Evolutionary conservation across 139 green algal genomes (phyloP).

Genomic region (Chlorella sp.): DNA sequence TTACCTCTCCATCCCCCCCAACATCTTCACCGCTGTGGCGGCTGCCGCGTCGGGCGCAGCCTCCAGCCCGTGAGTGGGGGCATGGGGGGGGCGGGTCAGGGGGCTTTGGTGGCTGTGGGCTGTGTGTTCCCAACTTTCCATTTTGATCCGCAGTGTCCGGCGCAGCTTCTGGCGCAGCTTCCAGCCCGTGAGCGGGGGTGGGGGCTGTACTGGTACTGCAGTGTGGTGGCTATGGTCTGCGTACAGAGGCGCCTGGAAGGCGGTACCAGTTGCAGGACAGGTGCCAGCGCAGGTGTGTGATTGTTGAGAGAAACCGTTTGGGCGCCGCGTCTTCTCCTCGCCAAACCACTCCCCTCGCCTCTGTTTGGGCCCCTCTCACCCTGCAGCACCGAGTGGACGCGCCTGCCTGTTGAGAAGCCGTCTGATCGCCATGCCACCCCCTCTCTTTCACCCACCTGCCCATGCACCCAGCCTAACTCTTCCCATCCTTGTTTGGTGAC

Average conservation of each 20-base stretch:
- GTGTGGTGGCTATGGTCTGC: too few species aligned
- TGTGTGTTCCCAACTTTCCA: neutral
- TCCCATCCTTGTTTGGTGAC: too few species aligned
- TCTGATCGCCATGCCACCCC: conserved; percentile 92
- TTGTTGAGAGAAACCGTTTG: too few species aligned
- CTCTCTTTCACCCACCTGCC: too few species aligned
- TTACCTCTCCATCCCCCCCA: conserved; percentile 98
- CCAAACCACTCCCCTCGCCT: neutral
- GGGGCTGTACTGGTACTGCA: neutral
- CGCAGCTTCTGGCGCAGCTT: conserved; percentile 73
- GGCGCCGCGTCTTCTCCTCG: too few species aligned
- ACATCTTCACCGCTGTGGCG: conserved; percentile 87
- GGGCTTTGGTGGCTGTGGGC: neutral
- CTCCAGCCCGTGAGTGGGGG: conserved; percentile 65
- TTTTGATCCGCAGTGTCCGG: conserved; percentile 73
- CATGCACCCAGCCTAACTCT: too few species aligned
- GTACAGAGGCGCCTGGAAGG: too few species aligned
- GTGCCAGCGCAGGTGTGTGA: too few species aligned
- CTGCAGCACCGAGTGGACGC: conserved; percentile 86
- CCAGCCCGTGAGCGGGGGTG: conserved; percentile 61
- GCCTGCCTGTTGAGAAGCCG: conserved; percentile 99
- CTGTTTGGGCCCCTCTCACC: neutral
- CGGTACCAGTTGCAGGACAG: too few species aligned
- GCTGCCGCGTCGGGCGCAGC: conserved; percentile 73
- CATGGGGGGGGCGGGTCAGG: neutral